phyloP scores from a whole-genome alignment of 2,329 filamentous ascomycete species.

The Rhytidhysteron rufulum region DNA sequence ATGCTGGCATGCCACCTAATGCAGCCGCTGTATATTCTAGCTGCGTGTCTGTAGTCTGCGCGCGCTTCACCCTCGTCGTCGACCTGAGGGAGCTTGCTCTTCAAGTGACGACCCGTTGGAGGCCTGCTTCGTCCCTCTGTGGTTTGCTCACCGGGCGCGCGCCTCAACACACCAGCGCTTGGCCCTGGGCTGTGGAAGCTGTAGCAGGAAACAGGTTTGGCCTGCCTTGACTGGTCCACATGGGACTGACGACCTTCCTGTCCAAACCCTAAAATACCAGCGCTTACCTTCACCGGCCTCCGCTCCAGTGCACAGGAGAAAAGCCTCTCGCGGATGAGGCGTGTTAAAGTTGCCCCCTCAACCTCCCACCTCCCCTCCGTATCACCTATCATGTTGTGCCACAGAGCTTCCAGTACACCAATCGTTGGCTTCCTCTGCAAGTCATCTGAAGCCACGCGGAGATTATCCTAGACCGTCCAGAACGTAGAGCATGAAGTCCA shows the following conservation, averaged over 20 bases:
- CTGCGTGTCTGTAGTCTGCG: slow-evolving; percentile 25
- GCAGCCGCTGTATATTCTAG: slow-evolving; percentile 31
- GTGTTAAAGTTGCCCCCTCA: slow-evolving; percentile 17
- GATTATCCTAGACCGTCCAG: slow-evolving; percentile 15
- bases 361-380: slow-evolving; percentile 10
- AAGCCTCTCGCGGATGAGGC: slow-evolving; percentile 20
- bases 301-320: slow-evolving; percentile 17
- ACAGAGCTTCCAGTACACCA: slow-evolving; percentile 15
- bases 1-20: slow-evolving; percentile 19
- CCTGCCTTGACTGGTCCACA: slow-evolving; percentile 25
- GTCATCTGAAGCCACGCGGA: slow-evolving; percentile 26
- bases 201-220: slow-evolving; percentile 22
- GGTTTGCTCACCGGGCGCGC: slow-evolving; percentile 29
- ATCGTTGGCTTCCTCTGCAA: slow-evolving; percentile 15
- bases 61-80: slow-evolving; percentile 32
- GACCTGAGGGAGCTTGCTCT: slow-evolving; percentile 17
- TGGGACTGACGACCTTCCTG: slow-evolving; percentile 11
- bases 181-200: slow-evolving; percentile 21
- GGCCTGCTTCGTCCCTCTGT: slow-evolving; percentile 22
- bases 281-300: slow-evolving; percentile 25
- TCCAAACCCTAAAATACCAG: slow-evolving; percentile 29
- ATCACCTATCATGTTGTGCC: slow-evolving; percentile 16
- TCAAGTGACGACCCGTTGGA: slow-evolving; percentile 23
- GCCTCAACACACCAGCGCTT: slow-evolving; percentile 31
- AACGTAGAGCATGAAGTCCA: slow-evolving; percentile 6